A percentile compares a stretch with the other conserved stretches of the same genome.
phyloP scores from a whole-genome alignment of 306 rosid species.

The Corylus avellana region DNA sequence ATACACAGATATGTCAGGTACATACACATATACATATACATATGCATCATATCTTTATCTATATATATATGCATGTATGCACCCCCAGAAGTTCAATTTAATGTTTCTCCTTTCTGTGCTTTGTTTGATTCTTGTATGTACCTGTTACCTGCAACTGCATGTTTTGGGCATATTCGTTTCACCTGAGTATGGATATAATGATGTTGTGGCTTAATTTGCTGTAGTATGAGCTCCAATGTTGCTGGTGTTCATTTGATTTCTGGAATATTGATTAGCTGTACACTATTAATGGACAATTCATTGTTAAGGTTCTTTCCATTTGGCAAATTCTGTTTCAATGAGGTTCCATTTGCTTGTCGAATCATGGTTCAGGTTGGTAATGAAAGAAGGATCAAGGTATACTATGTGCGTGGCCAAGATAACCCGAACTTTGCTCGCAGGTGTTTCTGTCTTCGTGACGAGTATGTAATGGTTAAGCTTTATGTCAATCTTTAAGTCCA shows the following conservation, averaged over 20 bases:
- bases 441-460: conserved; percentile 95
- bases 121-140: background rate
- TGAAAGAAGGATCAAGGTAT: conserved; percentile 96
- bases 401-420: conserved; percentile 93
- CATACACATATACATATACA: too few relatives aligned
- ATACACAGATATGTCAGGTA: too few relatives aligned
- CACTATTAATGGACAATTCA: too few relatives aligned
- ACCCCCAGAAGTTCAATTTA: background rate
- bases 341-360: conserved; percentile 1
- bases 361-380: conserved; percentile 70
- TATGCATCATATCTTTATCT: too few relatives aligned
- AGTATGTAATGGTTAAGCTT: conserved; percentile 56
- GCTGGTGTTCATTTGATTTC: too few relatives aligned
- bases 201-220: too few relatives aligned
- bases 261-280: too few relatives aligned
- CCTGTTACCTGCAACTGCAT: background rate
- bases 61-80: background rate
- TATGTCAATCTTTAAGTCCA: conserved; percentile 21
- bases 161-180: background rate
- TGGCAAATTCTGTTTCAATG: too few relatives aligned
- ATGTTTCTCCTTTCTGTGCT: background rate
- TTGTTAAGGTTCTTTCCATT: too few relatives aligned
- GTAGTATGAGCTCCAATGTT: too few relatives aligned
- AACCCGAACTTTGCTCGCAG: conserved; percentile 79
- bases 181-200: background rate